phyloP scores from a whole-genome alignment of 2,329 filamentous ascomycete genomes.

The Cordyceps farinosa region DNA sequence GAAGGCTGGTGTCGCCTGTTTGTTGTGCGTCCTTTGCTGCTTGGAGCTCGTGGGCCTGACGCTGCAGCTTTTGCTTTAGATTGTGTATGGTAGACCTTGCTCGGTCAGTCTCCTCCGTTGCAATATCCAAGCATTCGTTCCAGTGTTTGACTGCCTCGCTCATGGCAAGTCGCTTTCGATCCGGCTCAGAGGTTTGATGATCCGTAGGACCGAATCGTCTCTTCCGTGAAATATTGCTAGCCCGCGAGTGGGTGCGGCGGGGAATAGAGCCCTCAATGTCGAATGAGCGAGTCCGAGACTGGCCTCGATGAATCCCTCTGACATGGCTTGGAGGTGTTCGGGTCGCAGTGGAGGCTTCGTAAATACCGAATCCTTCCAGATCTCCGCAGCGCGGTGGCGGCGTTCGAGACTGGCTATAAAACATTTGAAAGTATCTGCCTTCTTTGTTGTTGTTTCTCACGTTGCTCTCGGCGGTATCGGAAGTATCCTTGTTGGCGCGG shows the following conservation, averaged over 20 bases:
- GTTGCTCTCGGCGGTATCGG: background rate
- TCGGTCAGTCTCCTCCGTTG: slow-evolving; percentile 7
- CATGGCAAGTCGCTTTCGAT: slow-evolving; percentile 17
- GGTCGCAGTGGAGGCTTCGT: background rate
- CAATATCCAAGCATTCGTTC: slow-evolving; percentile 14
- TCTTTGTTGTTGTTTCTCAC: no score
- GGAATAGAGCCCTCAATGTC: background rate
- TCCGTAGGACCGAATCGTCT: background rate
- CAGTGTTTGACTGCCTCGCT: slow-evolving; percentile 23
- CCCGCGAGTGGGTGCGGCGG: background rate
- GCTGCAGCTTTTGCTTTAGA: slow-evolving; percentile 7
- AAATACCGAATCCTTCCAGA: slow-evolving; percentile 7
- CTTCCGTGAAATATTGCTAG: slow-evolving; percentile 14
- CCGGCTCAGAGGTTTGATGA: background rate
- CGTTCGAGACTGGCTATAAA: background rate
- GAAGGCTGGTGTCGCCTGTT: background rate
- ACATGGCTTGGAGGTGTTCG: background rate
- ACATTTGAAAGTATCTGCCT: background rate
- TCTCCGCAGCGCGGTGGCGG: slow-evolving; percentile 4
- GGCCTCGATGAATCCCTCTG: background rate
- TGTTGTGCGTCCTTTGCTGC: slow-evolving; percentile 22
- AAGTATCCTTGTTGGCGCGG: background rate
- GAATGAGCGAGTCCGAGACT: background rate
- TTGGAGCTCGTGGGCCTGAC: slow-evolving; percentile 22
- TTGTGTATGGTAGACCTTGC: slow-evolving; percentile 19